phyloP scores from a whole-genome alignment of 768 basidiomycete species.

The Scleroderma citrinum region DNA sequence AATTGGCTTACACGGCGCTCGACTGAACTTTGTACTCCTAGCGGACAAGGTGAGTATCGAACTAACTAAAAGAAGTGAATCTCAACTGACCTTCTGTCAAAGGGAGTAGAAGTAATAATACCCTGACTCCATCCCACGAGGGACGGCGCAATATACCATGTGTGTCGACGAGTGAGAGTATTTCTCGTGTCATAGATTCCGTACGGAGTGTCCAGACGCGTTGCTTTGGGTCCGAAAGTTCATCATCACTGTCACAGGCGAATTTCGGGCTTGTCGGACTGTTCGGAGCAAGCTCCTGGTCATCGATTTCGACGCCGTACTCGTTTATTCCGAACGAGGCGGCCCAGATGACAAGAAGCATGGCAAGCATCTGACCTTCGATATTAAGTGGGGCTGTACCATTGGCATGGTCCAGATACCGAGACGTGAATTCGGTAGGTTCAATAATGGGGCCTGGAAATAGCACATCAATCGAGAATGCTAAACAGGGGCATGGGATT shows the following conservation, averaged over 20 bases:
- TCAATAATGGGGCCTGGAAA: slow-evolving; percentile 79
- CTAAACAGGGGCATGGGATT: background rate
- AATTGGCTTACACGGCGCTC: slow-evolving; percentile 17
- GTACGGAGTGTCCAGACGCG: slow-evolving; percentile 48
- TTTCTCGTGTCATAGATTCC: slow-evolving; percentile 66
- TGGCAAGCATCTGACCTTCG: slow-evolving; percentile 71
- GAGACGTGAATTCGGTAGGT: slow-evolving; percentile 67
- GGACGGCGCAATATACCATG: slow-evolving; percentile 75
- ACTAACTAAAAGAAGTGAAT: background rate
- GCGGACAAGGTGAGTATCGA: slow-evolving; percentile 6
- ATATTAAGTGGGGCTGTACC: slow-evolving; percentile 58
- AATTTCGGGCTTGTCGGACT: slow-evolving; percentile 4
- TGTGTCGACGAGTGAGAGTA: slow-evolving; percentile 75
- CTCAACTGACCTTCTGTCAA: slow-evolving; percentile 68
- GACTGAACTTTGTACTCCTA: slow-evolving; percentile 23
- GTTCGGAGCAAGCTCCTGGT: slow-evolving; percentile 5
- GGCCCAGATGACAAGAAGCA: slow-evolving; percentile 84
- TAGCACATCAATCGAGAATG: background rate
- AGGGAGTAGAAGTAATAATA: slow-evolving; percentile 72
- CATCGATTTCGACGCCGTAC: slow-evolving; percentile 49
- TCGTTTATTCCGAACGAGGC: slow-evolving; percentile 86
- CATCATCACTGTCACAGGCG: slow-evolving; percentile 17
- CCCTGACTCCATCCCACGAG: slow-evolving; percentile 82
- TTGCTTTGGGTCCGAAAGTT: slow-evolving; percentile 32
- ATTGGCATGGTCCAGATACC: slow-evolving; percentile 62